These are phyloP conservation scores for Yamadazyma philogaea DNA, from an alignment of 805 yeast genomes.

Conservation along the genomic window DNA sequence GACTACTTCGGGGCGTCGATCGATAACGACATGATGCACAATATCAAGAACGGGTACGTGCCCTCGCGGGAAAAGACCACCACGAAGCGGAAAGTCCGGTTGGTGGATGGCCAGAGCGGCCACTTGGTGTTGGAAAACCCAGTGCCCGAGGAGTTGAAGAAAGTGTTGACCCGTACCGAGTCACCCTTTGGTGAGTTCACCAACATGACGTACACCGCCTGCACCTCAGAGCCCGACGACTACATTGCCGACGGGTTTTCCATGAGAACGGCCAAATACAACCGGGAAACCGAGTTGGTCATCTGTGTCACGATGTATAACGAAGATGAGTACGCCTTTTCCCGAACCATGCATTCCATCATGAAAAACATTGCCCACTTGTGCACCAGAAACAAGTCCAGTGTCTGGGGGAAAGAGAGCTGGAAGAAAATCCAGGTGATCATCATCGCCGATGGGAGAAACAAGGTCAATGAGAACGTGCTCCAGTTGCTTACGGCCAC, in stretches of 20 bases:
- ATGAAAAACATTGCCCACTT: constrained; percentile 89
- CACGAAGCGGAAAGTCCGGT: constrained; percentile 68
- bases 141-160: constrained; percentile 81
- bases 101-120: constrained; percentile 62
- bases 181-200: constrained; percentile 81
- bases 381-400: constrained; percentile 73
- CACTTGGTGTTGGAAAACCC: constrained; percentile 91
- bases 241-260: constrained; percentile 79
- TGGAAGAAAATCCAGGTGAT: constrained; percentile 96
- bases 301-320: constrained; percentile 97
- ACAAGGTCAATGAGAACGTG: constrained; percentile 79
- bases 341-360: constrained; percentile 92
- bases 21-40: constrained; percentile 47
- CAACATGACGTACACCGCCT: constrained; percentile 96
- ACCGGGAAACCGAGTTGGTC: constrained; percentile 88
- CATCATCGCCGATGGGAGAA: constrained; percentile 92
- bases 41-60: constrained; percentile 36
- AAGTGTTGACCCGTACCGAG: constrained; percentile 81
- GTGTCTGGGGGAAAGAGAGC: constrained; percentile 93
- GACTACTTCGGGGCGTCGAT: constrained; percentile 45
- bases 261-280: constrained; percentile 77
- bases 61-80: constrained; percentile 68
- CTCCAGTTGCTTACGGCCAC: constrained; percentile 87
- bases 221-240: constrained; percentile 89
- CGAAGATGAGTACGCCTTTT: constrained; percentile 85